A percentile compares a stretch with the other conserved stretches of the same genome.
Evolutionary conservation across 306 rosid species (phyloP).

Genomic region (Vachellia collinsii): DNA sequence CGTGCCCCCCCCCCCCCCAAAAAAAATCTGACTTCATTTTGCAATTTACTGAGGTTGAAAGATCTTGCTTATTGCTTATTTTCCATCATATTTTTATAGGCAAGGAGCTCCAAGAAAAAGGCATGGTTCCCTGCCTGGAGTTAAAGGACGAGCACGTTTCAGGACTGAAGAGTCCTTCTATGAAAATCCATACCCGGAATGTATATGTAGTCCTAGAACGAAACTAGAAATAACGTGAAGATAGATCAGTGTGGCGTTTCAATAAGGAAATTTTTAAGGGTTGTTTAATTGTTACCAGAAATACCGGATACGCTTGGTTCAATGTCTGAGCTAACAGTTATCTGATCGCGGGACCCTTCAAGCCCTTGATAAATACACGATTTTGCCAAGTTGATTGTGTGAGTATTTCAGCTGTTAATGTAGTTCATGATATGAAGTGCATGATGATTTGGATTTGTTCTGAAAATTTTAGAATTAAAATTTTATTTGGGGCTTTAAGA

Average conservation of each 20-base stretch:
- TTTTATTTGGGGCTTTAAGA: not conserved
- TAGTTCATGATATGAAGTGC: not conserved
- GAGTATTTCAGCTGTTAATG: not conserved
- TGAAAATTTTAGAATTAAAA: not conserved
- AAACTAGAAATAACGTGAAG: conserved; percentile 42
- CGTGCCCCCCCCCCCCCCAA: not conserved
- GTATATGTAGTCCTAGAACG: conserved; percentile 70
- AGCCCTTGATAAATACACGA: not conserved
- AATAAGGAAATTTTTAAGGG: conserved; percentile 17
- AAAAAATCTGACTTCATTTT: conserved; percentile 30
- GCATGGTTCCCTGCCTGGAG: conserved; percentile 63
- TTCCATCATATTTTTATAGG: conserved; percentile 52
- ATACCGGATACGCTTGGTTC: conserved; percentile 9
- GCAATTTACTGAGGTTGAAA: conserved; percentile 12
- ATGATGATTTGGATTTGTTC: not conserved
- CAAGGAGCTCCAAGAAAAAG: conserved; percentile 92
- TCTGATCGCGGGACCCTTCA: not conserved
- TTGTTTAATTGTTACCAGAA: conserved; percentile 29
- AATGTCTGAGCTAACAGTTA: not conserved
- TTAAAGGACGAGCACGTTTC: conserved; percentile 82
- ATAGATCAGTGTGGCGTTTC: conserved; percentile 33
- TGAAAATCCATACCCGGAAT: conserved; percentile 91
- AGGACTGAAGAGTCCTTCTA: conserved; percentile 88
- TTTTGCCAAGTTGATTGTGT: not conserved
- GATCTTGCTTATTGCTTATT: conserved; percentile 18